These are phyloP conservation scores for Tolypocladium tropicale DNA, from an alignment of 2,329 filamentous ascomycete genomes.

Conservation along the genomic window DNA sequence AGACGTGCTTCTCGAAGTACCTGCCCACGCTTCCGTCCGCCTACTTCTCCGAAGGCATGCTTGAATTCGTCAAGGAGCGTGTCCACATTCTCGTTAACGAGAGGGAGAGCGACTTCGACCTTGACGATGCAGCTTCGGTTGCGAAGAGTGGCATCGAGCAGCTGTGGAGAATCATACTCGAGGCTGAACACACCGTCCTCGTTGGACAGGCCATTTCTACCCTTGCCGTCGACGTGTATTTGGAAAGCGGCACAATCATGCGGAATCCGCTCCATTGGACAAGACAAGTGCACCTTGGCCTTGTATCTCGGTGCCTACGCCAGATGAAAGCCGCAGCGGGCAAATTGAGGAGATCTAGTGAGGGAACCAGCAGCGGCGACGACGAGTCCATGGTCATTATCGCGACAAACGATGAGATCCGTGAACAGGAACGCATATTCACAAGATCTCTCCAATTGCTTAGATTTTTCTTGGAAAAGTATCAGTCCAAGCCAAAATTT, in stretches of 20 bases:
- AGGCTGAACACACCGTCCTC: conserved; percentile 53
- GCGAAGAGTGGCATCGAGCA: conserved; percentile 52
- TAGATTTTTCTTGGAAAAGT: conserved; percentile 53
- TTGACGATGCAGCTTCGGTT: conserved; percentile 41
- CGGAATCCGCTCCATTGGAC: conserved; percentile 39
- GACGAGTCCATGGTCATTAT: conserved; percentile 44
- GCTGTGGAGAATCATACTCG: conserved; percentile 75
- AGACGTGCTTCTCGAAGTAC: conserved; percentile 42
- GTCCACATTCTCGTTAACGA: conserved; percentile 38
- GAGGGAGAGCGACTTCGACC: conserved; percentile 25
- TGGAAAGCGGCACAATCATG: conserved; percentile 44
- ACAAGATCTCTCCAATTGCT: conserved; percentile 59
- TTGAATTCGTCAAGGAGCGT: conserved; percentile 50
- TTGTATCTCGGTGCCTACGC: conserved; percentile 64
- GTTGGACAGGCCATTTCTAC: conserved; percentile 58
- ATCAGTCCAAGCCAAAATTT: conserved; percentile 51
- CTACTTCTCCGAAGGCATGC: conserved; percentile 49
- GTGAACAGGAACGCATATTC: conserved; percentile 48
- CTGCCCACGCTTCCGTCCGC: conserved; percentile 45
- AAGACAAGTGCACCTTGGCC: conserved; percentile 51
- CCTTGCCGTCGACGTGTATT: conserved; percentile 61
- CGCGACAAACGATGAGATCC: conserved; percentile 34
- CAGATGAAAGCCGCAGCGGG: conserved; percentile 56
- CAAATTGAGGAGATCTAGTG: conserved; percentile 36
- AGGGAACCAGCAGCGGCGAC: conserved; percentile 31